Base-by-base conservation (phyloP, 352 stramenopile species). In the Phytophthora chlamydospora region DNA sequence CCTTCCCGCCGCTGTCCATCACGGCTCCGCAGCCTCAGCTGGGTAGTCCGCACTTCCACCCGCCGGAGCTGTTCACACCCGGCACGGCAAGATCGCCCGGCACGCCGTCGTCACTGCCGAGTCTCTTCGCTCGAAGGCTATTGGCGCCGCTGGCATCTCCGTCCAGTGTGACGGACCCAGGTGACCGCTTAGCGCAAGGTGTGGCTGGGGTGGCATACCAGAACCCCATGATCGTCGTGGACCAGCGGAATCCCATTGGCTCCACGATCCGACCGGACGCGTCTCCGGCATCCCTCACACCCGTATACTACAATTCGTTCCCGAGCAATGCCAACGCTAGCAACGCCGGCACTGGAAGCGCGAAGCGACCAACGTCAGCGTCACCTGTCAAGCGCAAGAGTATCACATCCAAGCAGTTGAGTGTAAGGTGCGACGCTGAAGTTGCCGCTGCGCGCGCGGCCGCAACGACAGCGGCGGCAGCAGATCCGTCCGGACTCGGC, bases 381-480 rank as follows among this genome's bases (percentile, higher is more conserved):
- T 91, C 84, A 10, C 80, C 84, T 8, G 65, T 85, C 29, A 93
- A 93, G 66, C 78, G 80, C 34, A 91, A 90, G 71, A 89, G 78
- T 60, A 89, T 93, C 60, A 86, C 82, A 39, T 78, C 80, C 35
- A 90, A 91, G 68, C 80, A 93, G 60, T 50, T 87, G 1, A 76
- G 58, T 47, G 70, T 84, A 35, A 52, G 58, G 14, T 75, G 66
- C 45, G 71, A 73, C n/a, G 68, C 58, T 3, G 63, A 76, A 55
- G 63, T 76, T 49, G 74, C 77, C 11, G 75, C 73, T 13, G 70
- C 73, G 17, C 75, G 70, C 21, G 60, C 71, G 0, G 71, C 66
- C 4, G 58, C 73, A 1, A 58, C 53, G 6, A 67, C 61, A 35
- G 61, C 55, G 39, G 39, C 55, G 19, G 16, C 44, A 41, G 32